Conservation (phyloP, 225 moss, liverwort and hornwort genomes). For the Lunularia cruciata region DNA sequence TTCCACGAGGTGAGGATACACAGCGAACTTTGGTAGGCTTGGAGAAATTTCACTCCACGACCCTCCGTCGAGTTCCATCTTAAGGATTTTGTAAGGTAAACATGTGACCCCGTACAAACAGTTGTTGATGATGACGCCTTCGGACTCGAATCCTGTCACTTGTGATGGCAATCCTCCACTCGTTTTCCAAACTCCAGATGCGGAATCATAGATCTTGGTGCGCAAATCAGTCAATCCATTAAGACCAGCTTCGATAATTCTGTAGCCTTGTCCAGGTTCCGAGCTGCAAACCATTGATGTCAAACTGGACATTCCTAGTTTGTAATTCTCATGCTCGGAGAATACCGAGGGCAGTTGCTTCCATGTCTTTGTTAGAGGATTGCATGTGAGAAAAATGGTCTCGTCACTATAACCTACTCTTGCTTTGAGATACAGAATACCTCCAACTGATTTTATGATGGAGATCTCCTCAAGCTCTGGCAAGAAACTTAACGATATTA, state of each 20-base stretch:
- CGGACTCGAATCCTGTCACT: constrained; percentile 46
- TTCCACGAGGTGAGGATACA: constrained; percentile 44
- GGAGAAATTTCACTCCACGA: constrained; percentile 43
- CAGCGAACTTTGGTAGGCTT: constrained; percentile 34
- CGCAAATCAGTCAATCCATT: constrained; percentile 31
- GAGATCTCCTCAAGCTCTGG: constrained; percentile 39
- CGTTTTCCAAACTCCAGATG: constrained; percentile 34
- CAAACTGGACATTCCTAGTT: constrained; percentile 25
- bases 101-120: constrained; percentile 36
- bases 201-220: constrained; percentile 47
- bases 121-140: constrained; percentile 32
- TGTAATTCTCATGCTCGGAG: constrained; percentile 1
- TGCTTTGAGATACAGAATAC: constrained; percentile 41
- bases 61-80: constrained; percentile 32
- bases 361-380: constrained; percentile 47
- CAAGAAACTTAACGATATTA: constrained; percentile 43
- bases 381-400: constrained; percentile 35
- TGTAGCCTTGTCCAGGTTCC: constrained; percentile 25
- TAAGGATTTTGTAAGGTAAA: constrained; percentile 40
- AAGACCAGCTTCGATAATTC: constrained; percentile 39
- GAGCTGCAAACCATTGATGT: constrained; percentile 26
- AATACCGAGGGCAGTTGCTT: constrained; percentile 22
- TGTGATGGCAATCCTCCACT: constrained; percentile 38
- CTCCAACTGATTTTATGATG: constrained; percentile 32
- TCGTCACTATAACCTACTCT: constrained; percentile 7